A percentile compares a stretch with the other conserved stretches of the same genome.
phyloP scores from a whole-genome alignment of 495 filamentous ascomycete genomes.

The Lophiotrema nucula region DNA sequence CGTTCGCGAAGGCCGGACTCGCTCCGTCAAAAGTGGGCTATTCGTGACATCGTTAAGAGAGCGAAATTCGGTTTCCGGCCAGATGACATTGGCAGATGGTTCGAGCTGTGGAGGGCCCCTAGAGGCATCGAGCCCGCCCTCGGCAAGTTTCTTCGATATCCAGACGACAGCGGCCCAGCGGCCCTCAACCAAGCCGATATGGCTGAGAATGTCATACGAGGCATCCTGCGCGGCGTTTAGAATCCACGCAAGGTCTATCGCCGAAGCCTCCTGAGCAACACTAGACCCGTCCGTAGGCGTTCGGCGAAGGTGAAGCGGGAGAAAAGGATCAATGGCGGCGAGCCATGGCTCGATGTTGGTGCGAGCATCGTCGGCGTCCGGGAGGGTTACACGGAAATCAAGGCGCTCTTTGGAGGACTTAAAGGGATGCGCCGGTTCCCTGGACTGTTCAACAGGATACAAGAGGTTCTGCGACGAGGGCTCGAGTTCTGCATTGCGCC shows the following conservation, averaged over 20 bases:
- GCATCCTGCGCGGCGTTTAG: constrained; percentile 27
- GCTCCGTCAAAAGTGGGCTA: constrained; percentile 5
- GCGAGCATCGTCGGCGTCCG: constrained; percentile 1
- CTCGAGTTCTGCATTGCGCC: not conserved
- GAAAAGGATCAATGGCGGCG: constrained; percentile 45
- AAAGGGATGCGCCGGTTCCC: not conserved
- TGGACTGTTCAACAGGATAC: not conserved
- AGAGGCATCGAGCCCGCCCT: not conserved
- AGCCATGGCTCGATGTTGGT: constrained; percentile 44
- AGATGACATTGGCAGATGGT: constrained; percentile 11
- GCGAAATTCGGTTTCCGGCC: not conserved
- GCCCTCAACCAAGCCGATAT: constrained; percentile 34
- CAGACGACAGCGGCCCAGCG: constrained; percentile 43
- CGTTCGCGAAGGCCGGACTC: not conserved
- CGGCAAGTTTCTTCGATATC: constrained; percentile 38
- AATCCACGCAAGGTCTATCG: constrained; percentile 16
- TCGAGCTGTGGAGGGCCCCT: not conserved
- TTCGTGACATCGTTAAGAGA: constrained; percentile 32
- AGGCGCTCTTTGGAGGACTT: not conserved
- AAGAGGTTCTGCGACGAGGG: not conserved
- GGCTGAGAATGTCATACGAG: constrained; percentile 33
- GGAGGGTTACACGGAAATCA: constrained; percentile 6
- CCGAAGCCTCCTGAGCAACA: not conserved
- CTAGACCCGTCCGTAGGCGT: not conserved
- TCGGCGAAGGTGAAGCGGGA: constrained; percentile 42